A percentile compares a stretch with the other conserved stretches of the same genome.
Evolutionary conservation across 169 alveolate genomes (phyloP).

Genomic region (Plasmodium adleri): DNA sequence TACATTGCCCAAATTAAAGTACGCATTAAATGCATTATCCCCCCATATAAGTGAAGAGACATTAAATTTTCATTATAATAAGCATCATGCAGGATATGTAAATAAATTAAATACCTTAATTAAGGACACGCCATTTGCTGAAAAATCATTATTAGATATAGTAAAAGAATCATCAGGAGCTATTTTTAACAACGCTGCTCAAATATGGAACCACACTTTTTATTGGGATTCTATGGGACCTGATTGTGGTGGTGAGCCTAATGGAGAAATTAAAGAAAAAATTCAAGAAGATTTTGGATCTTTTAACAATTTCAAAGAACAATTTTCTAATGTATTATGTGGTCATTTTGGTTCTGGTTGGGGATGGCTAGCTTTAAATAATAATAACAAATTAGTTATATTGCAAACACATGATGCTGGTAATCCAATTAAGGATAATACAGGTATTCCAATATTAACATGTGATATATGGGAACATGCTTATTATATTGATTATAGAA

Average conservation of each 20-base stretch:
- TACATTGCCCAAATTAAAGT: slow-evolving; percentile 93
- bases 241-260: slow-evolving; percentile 92
- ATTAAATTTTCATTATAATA: slow-evolving; percentile 94
- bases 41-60: slow-evolving; percentile 96
- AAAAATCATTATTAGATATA: slow-evolving; percentile 82
- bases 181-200: slow-evolving; percentile 92
- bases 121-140: slow-evolving; percentile 40
- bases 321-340: slow-evolving; percentile 88
- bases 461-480: slow-evolving; percentile 99
- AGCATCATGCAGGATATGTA: slow-evolving; percentile 96
- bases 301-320: slow-evolving; percentile 87
- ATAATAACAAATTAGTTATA: slow-evolving; percentile 91
- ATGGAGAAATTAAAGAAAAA: slow-evolving; percentile 86
- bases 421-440: slow-evolving; percentile 89
- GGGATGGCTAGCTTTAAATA: slow-evolving; percentile 97
- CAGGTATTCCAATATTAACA: slow-evolving; percentile 92
- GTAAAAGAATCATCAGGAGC: slow-evolving; percentile 87
- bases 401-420: slow-evolving; percentile 94
- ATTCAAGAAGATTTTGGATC: slow-evolving; percentile 91
- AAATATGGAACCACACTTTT: slow-evolving; percentile 95
- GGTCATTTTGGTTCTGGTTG: slow-evolving; percentile 99
- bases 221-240: slow-evolving; percentile 96
- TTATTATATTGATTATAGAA: slow-evolving; percentile 94
- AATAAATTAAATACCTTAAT: slow-evolving; percentile 87
- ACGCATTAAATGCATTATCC: slow-evolving; percentile 92